Percentiles rank a stretch among this genome's conserved stretches.
phyloP scores from a whole-genome alignment of 768 basidiomycete genomes.

The Boletus insuetus region DNA sequence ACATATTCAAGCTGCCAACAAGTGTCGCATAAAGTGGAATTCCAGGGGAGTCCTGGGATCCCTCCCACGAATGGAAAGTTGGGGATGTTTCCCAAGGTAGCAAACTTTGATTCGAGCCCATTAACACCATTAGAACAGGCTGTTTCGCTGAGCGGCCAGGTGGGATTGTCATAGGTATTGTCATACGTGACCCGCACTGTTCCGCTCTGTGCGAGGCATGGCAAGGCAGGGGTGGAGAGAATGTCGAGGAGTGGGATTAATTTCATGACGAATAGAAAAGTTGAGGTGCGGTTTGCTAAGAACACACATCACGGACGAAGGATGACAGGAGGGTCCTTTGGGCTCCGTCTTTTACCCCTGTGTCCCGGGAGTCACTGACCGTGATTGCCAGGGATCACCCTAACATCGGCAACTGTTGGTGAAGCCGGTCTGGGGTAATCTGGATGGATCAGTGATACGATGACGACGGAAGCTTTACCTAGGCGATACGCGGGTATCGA shows the following conservation, averaged over 20 bases:
- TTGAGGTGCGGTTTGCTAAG: background rate
- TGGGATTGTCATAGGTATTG: background rate
- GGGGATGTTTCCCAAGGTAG: slow-evolving; percentile 33
- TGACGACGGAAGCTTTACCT: background rate
- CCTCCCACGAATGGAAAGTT: too few relatives aligned
- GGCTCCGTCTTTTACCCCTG: background rate
- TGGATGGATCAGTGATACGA: background rate
- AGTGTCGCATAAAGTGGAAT: slow-evolving; percentile 54
- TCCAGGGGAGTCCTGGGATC: slow-evolving; percentile 30
- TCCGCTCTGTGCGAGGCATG: background rate
- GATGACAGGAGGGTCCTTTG: background rate
- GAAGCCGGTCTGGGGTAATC: too few relatives aligned
- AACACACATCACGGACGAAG: background rate
- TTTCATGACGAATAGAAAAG: background rate
- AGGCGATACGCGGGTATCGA: background rate
- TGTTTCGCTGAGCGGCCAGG: slow-evolving; percentile 24
- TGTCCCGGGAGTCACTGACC: background rate
- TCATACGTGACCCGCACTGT: background rate
- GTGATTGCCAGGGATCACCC: background rate
- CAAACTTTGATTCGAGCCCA: slow-evolving; percentile 31
- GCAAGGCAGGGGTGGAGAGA: background rate
- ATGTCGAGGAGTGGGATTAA: background rate
- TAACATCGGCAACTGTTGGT: background rate
- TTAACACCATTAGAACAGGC: slow-evolving; percentile 4
- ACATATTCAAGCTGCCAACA: slow-evolving; percentile 41